phyloP scores from a whole-genome alignment of 345 rosid species.

The Hypericum perforatum region DNA sequence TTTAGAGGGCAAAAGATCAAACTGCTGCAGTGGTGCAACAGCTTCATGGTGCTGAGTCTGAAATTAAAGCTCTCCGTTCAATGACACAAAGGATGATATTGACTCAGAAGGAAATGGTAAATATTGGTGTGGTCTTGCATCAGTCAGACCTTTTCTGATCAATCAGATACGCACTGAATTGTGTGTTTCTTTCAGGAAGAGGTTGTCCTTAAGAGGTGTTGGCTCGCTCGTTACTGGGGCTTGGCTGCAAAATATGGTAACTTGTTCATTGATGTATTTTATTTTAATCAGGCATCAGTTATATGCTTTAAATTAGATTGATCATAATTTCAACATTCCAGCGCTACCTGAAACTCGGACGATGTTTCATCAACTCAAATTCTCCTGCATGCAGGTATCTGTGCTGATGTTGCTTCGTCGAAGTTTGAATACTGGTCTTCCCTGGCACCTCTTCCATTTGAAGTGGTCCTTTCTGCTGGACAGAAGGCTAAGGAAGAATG shows the following conservation, averaged over 20 bases:
- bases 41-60: slow-evolving; percentile 26
- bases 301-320: no score
- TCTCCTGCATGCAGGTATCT: slow-evolving; percentile 15
- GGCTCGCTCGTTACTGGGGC: slow-evolving; percentile 13
- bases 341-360: no score
- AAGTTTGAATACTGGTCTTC: slow-evolving; percentile 9
- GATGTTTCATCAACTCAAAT: slow-evolving; percentile 9
- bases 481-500: slow-evolving; percentile 12
- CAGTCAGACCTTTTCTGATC: neutral
- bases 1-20: slow-evolving; percentile 24
- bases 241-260: slow-evolving; percentile 15
- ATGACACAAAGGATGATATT: slow-evolving; percentile 30
- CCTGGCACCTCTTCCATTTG: slow-evolving; percentile 9
- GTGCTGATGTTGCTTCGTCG: slow-evolving; percentile 6
- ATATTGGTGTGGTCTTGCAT: neutral
- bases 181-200: slow-evolving; percentile 19
- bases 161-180: slow-evolving; percentile 8
- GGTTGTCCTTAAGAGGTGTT: slow-evolving; percentile 10
- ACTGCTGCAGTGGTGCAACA: slow-evolving; percentile 17
- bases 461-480: slow-evolving; percentile 10
- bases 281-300: neutral
- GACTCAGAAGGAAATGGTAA: slow-evolving; percentile 28
- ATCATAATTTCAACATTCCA: no score
- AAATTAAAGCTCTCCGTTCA: slow-evolving; percentile 20
- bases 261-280: slow-evolving; percentile 3